Evolutionary conservation across 2,329 filamentous ascomycete genomes (phyloP), one percentile per base, ranked within the genome.

Genomic region (Venturia asperata): DNA sequence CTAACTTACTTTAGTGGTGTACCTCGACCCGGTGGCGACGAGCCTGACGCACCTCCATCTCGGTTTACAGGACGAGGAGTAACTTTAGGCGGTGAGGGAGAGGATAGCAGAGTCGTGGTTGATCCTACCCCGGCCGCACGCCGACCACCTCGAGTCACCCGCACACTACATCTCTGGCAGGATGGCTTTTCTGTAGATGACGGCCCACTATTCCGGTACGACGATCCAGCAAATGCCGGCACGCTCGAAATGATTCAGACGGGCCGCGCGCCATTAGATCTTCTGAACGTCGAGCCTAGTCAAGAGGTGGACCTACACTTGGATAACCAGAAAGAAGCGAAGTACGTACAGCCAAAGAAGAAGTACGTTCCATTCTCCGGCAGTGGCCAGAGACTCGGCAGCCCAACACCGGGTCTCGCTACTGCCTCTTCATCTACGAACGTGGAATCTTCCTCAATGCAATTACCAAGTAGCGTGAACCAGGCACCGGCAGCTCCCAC

Each of bases 171-270:
- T 71, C 82, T 94, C 56, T 95, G 91, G 91, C 82, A 83, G 52
- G 87, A 95, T 72, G 91, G 91, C 17, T 93, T 94, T 77, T 93
- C 89, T 68, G 86, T 95, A 67, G 90, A 92, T 67, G 89, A 94
- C 71, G 91, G 91, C 37, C 84, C 87, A 60, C 83, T 94, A 45
- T 87, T 84, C 73, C 85, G 89, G 65, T 93, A 90, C 72, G 88
- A 92, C 71, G 90, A 94, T 74, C 89, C 90, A 0, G 82, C 82
- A 39, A 92, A 93, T 73, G 84, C 86, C 39, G 81, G 82, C 62
- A 88, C 89, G 64, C 80, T 94, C 56, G 81, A 85, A 66, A 87
- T 92, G 81, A 94, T 94, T 71, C 85, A 90, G 67, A 82, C 84
- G 24, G 90, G 90, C 10, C 85, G 89, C 21, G 90, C 90, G 0